A percentile compares a stretch with the other conserved stretches of the same genome.
Evolutionary conservation across 148 eudicot species (phyloP).

Genomic region (Cornus controversa): DNA sequence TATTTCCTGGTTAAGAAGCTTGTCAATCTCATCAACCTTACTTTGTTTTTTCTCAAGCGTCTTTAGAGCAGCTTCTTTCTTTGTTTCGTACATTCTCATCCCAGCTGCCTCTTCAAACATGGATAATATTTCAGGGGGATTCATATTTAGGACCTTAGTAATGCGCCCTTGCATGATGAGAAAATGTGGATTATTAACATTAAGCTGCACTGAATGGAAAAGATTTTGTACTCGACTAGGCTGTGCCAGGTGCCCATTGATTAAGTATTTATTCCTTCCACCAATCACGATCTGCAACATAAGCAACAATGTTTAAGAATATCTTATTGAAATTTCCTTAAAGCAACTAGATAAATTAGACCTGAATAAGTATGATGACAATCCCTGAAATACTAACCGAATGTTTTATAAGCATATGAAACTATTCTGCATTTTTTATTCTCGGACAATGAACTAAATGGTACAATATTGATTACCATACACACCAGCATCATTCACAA

Average conservation of each 20-base stretch:
- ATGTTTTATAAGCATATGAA: too few species aligned
- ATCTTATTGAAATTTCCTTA: not conserved
- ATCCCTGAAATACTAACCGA: too few species aligned
- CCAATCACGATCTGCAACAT: constrained; percentile 91
- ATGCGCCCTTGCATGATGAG: constrained; percentile 99
- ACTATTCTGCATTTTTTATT: too few species aligned
- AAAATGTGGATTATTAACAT: constrained; percentile 97
- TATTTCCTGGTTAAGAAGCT: constrained; percentile 87
- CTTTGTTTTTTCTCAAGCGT: constrained; percentile 92
- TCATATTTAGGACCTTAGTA: constrained; percentile 96
- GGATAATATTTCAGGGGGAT: constrained; percentile 97
- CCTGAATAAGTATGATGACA: too few species aligned
- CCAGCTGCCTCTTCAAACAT: constrained; percentile 99
- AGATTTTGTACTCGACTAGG: constrained; percentile 98
- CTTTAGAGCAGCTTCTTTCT: constrained; percentile 92
- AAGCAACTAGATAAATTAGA: too few species aligned
- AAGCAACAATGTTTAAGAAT: constrained; percentile 13
- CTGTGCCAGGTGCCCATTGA: constrained; percentile 98
- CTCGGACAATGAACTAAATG: too few species aligned
- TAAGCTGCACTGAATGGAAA: constrained; percentile 96
- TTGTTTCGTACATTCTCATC: constrained; percentile 98
- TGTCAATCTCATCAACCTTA: constrained; percentile 91
- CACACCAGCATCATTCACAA: too few species aligned
- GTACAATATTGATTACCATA: too few species aligned
- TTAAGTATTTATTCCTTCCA: constrained; percentile 94